Base-by-base conservation (phyloP, 2,329 filamentous ascomycete species). In the Rugonectria rugulosa region DNA sequence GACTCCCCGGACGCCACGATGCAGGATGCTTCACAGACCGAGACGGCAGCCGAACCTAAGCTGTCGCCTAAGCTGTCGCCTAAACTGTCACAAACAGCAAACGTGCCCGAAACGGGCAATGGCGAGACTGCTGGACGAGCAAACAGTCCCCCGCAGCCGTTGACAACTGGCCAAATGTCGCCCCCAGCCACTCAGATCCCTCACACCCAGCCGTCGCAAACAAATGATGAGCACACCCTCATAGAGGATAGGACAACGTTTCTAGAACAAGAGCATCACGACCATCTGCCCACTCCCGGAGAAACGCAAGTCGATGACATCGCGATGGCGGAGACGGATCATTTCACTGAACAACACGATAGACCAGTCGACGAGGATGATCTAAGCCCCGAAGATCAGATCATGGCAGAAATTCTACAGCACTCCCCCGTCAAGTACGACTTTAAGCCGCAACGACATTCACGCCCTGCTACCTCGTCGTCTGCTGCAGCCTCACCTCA, bases 341-440 rank as follows among this genome's bases (percentile, higher is more conserved):
- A 55, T 20, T 42, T 43, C 36, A 41, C 44, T 32, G 44, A 46
- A 27, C 40, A 58, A 14, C 53, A 41, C 27, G 42, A 57, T 31
- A 40, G 41, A 3, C 45, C 57, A 29, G 59, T 34, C 15, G 59
- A 61, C 3, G 65, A 65, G 27, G 60, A 63, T 32, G 65, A 72
- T 32, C 47, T 63, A 31, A 63, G 49, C 15, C 66, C 60, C 34
- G 62, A 68, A 24, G 60, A 68, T 53, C 69, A 71, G 60, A 64
- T 71, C 50, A 70, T 70, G 63, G 57, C 61, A 24, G 69, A 71
- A 54, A 66, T 66, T 24, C 44, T 68, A 26, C 68, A 70, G 38
- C 64, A 66, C 24, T 66, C 68, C 47, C 66, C 68, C 3, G 41
- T 45, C 20, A 59, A 43, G 21, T 43, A 37, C 17, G 47, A 59